Conservation (phyloP, 2,329 filamentous ascomycete genomes). For the Talaromyces sp. region DNA sequence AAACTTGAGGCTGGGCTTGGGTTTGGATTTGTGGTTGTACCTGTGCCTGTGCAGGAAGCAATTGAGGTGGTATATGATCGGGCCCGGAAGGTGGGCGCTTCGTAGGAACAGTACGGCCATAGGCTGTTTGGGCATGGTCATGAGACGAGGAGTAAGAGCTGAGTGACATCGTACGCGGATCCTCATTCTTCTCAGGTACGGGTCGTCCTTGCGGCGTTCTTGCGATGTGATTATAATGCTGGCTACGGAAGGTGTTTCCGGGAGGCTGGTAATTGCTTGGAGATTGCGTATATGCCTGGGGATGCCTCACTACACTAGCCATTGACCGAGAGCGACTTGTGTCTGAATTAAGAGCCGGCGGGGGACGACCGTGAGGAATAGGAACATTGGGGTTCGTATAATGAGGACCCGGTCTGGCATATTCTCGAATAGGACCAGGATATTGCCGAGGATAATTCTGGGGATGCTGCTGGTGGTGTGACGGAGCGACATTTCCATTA, state of each 20-base stretch:
- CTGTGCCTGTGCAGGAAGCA: constrained; percentile 24
- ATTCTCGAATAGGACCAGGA: constrained; percentile 67
- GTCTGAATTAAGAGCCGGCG: constrained; percentile 77
- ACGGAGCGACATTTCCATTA: constrained; percentile 8
- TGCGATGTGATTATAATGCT: constrained; percentile 65
- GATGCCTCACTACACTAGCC: constrained; percentile 64
- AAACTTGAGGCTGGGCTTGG: neutral
- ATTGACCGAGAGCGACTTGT: constrained; percentile 90
- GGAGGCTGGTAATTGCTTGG: constrained; percentile 42
- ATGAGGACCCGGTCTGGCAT: constrained; percentile 55
- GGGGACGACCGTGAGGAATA: constrained; percentile 50
- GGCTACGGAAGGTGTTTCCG: constrained; percentile 73
- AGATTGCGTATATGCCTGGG: constrained; percentile 66
- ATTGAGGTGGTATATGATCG: constrained; percentile 24
- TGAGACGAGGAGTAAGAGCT: constrained; percentile 75
- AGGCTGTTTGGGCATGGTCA: constrained; percentile 78
- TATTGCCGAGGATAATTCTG: constrained; percentile 64
- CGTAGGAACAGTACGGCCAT: constrained; percentile 80
- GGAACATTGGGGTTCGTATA: constrained; percentile 58
- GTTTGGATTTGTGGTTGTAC: constrained; percentile 15
- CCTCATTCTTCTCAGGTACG: constrained; percentile 86
- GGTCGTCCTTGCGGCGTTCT: constrained; percentile 89
- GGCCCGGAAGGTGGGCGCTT: constrained; percentile 59
- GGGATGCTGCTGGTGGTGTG: constrained; percentile 25
- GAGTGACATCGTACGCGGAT: constrained; percentile 96